These are phyloP conservation scores for Epichloe aotearoae DNA, from an alignment of 2,329 filamentous ascomycete genomes.

Conservation along the genomic window DNA sequence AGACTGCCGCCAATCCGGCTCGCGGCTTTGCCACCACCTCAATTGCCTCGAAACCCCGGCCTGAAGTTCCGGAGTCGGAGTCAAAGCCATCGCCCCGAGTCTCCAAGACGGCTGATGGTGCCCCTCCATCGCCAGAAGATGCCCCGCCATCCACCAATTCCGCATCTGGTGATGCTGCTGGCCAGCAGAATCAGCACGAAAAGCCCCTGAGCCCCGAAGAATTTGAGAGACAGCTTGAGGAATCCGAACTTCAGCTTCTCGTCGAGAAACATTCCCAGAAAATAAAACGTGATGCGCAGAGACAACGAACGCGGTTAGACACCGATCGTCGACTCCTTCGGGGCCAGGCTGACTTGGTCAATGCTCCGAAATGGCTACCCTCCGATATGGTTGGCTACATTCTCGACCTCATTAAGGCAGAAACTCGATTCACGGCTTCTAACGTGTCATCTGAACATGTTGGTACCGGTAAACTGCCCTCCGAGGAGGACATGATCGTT, in stretches of 20 bases:
- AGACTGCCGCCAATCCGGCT: constrained; percentile 73
- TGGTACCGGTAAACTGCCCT: constrained; percentile 38
- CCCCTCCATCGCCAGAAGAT: constrained; percentile 9
- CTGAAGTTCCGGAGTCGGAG: constrained; percentile 37
- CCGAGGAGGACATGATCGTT: constrained; percentile 64
- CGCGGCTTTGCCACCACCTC: constrained; percentile 92
- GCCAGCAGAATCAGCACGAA: constrained; percentile 12
- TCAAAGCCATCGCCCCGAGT: constrained; percentile 12
- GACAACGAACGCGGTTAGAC: constrained; percentile 65
- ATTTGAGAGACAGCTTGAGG: constrained; percentile 77
- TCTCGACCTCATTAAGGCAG: constrained; percentile 56
- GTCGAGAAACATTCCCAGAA: constrained; percentile 76
- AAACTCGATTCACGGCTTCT: constrained; percentile 44
- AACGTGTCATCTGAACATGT: constrained; percentile 32
- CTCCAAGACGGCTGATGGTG: constrained; percentile 15
- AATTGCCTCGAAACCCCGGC: constrained; percentile 66
- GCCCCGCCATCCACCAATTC: constrained; percentile 16
- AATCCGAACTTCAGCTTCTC: constrained; percentile 76
- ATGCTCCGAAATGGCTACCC: constrained; percentile 66
- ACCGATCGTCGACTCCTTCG: constrained; percentile 77
- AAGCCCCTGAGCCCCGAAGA: constrained; percentile 66
- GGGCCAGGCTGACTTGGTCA: constrained; percentile 60
- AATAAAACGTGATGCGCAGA: constrained; percentile 62
- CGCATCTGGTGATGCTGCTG: constrained; percentile 1
- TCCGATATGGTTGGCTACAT: constrained; percentile 67